Evolutionary conservation across 208 protist genomes (phyloP), one percentile per base, ranked within the genome.

Genomic region (Leptomonas seymouri): DNA sequence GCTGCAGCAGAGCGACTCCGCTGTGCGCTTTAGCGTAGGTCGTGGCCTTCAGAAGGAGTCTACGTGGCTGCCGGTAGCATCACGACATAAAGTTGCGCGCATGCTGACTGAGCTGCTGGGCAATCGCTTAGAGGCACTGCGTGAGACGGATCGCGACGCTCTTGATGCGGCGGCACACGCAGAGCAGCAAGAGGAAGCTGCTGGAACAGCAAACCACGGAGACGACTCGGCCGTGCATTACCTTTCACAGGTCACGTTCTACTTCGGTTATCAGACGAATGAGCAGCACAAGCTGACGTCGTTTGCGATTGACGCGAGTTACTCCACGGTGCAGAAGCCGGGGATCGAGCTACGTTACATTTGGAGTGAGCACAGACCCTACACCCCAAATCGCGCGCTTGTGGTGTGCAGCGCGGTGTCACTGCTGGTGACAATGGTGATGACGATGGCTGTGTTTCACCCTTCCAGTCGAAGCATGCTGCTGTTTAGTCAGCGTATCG

Each of bases 311-410:
- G 49, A 71, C 31, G 63, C 64, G 27, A 56, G 60, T 3, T 95
- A 95, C 75, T 63, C 71, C 5, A 50, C 57, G 23, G 53, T 67
- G 45, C 36, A 44, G 28, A 21, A 66, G n/a, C 23, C 74, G 0
- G 72, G 36, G 2, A 39, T 93, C 25, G 81, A 74, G 44, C 65
- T 94, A 20, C 41, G 61, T 15, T 91, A 85, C 56, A 45, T 80
- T 20, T 94, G 89, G 89, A 57, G 67, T 21, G 86, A 94, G 55
- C 77, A 88, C 62, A 71, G 85, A 0, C 57, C 82, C 16, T 94
- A 89, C 75, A 94, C 90, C 71, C 75, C 86, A 5, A 61, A 72
- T 28, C 74, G 73, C 1, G 87, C 84, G 8, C 36, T 90, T n/a
- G 84, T 78, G 11, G 36, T 85, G 4, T 89, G 84, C 59, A 78